Evolutionary conservation across 805 yeast species (phyloP).

Genomic region (Kodamaea lidongshanica): DNA sequence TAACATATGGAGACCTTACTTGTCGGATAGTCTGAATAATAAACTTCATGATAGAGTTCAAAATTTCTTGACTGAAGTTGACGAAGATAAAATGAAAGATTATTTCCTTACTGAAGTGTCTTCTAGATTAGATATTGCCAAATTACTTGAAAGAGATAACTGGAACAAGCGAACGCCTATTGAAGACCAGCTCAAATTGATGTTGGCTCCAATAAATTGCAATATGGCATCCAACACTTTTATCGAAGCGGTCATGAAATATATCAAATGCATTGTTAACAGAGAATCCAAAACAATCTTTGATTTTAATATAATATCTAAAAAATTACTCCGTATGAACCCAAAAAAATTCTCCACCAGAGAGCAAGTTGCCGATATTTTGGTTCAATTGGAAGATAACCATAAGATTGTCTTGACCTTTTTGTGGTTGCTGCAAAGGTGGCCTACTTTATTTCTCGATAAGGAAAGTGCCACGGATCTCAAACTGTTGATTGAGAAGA

Average conservation of each 20-base stretch:
- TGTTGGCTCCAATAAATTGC: conserved; percentile 55
- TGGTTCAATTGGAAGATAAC: conserved; percentile 48
- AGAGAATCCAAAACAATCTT: conserved; percentile 51
- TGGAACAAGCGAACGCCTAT: conserved; percentile 31
- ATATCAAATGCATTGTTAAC: conserved; percentile 50
- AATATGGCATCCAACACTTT: conserved; percentile 27
- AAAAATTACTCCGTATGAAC: conserved; percentile 16
- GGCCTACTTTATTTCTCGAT: conserved; percentile 76
- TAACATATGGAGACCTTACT: conserved; percentile 58
- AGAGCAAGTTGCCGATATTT: conserved; percentile 16
- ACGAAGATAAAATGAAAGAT: conserved; percentile 13
- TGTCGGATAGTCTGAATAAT: conserved; percentile 52
- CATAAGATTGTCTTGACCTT: conserved; percentile 65
- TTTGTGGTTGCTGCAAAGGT: conserved; percentile 83
- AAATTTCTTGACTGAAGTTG: conserved; percentile 40
- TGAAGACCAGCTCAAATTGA: conserved; percentile 50
- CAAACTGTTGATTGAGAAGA: conserved; percentile 61
- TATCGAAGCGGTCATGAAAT: conserved; percentile 39
- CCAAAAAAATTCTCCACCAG: conserved; percentile 16
- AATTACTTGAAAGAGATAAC: conserved; percentile 34
- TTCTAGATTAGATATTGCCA: conserved; percentile 35
- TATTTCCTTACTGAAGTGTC: conserved; percentile 36
- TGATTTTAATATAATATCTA: conserved; percentile 39
- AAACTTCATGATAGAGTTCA: conserved; percentile 43
- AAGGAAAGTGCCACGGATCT: conserved; percentile 65